Evolutionary conservation across 164 flowering plant species (phyloP), one percentile per base, ranked within the genome.

Genomic region (Echeveria elegans): DNA sequence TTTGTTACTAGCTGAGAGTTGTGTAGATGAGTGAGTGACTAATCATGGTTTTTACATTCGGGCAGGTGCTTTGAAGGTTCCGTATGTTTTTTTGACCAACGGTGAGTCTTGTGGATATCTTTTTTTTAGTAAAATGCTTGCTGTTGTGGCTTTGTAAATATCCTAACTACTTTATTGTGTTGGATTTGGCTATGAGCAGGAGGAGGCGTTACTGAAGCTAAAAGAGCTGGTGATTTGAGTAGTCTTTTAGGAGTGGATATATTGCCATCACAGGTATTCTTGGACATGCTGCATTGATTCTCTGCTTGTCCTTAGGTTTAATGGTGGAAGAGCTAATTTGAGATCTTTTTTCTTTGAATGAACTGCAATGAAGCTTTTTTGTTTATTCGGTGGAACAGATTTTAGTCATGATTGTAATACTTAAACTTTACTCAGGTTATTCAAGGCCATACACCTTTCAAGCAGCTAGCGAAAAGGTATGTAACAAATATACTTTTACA

Each of bases 361-460:
- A 9, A 23, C 28, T 50, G 9, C 26, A 23, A 21, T 21, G 28
- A 21, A 50, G 28, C 28, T 66, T 41, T 52, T 16, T 66, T 23
- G 6, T 24, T 37, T 47, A 66, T 8, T 16, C n/a, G 26, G 11
- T 62, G 40, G 65, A n/a, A 21, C n/a, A 15, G 15, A 60, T 12
- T 63, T 19, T 36, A 32, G n/a, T 68, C 30, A 30, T 16, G 23
- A 48, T 26, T 6, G 24, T 21, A n/a, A 30, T 2, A 53, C 19
- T 6, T 28, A 30, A 58, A 53, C 67, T 66, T 65, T 66, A 43
- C 81, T 74, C 86, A 89, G 97, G 88, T 92, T 69, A 71, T 92
- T 45, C 96, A 88, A 64, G 94, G 90, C 5, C 96, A 89, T 77
- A 69, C 94, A 62, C 96, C 92, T 68, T 92, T 92, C 67, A 86